Percentiles rank a stretch among this genome's conserved stretches.
Conservation (phyloP, 495 filamentous ascomycete genomes). For the Oleoguttula mirabilis region DNA sequence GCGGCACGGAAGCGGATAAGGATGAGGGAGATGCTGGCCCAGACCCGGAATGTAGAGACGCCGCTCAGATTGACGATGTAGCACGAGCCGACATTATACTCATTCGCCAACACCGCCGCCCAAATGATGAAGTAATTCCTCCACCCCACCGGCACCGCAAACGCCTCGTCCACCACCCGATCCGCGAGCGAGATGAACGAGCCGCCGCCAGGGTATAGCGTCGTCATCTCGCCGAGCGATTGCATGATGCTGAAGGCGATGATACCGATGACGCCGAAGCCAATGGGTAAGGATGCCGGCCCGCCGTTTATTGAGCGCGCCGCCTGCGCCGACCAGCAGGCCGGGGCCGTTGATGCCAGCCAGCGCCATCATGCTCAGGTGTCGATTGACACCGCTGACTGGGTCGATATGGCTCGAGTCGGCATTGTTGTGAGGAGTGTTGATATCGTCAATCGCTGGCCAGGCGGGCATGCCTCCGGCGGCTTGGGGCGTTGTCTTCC, state of each 20-base stretch:
- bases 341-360: constrained; percentile 27
- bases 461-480: no score
- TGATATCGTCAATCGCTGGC: no score
- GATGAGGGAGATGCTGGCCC: constrained; percentile 51
- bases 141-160: constrained; percentile 18
- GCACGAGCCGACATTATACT: constrained; percentile 40
- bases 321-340: constrained; percentile 22
- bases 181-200: constrained; percentile 13
- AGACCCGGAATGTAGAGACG: constrained; percentile 57
- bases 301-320: constrained; percentile 20
- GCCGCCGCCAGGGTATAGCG: constrained; percentile 15
- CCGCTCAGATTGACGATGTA: constrained; percentile 39
- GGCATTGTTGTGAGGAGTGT: no score
- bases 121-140: constrained; percentile 39
- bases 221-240: constrained; percentile 19
- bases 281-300: constrained; percentile 16
- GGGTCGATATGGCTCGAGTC: no score
- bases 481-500: no score
- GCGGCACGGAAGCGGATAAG: constrained; percentile 37
- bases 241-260: constrained; percentile 21
- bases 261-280: constrained; percentile 20
- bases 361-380: constrained; percentile 11
- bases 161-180: constrained; percentile 16
- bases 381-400: no score
- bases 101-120: constrained; percentile 21